These are phyloP conservation scores for Penicillium tannophilum DNA, from an alignment of 495 filamentous ascomycete genomes.

Conservation along the genomic window DNA sequence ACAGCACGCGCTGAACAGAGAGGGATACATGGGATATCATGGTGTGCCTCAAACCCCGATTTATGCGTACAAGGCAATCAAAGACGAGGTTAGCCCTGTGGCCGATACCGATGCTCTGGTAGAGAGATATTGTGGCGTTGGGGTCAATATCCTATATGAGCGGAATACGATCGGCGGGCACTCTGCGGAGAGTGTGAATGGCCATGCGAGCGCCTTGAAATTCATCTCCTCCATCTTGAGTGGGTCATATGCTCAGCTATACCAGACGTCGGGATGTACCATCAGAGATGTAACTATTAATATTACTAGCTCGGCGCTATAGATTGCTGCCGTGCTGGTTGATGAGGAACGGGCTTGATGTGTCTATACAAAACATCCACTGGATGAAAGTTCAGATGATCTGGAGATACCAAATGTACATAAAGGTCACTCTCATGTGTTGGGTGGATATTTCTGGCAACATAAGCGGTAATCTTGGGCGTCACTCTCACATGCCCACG, in stretches of 20 bases:
- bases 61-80: neutral
- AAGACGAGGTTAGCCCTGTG: neutral
- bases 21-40: neutral
- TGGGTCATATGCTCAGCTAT: neutral
- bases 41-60: neutral
- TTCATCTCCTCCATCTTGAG: neutral
- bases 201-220: neutral
- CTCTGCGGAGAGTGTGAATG: neutral
- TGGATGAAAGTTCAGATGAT: neutral
- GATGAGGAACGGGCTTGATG: neutral
- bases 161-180: neutral
- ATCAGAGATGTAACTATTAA: neutral
- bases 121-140: neutral
- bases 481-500: no score
- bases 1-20: neutral
- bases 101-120: neutral
- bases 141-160: conserved; percentile 1
- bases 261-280: neutral
- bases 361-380: neutral
- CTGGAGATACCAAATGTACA: no score
- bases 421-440: no score
- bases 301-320: neutral
- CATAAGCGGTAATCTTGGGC: no score
- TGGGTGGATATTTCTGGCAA: no score
- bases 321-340: neutral